Conservation (phyloP, 257 asterid genomes). For the Nicotiana otophora region DNA sequence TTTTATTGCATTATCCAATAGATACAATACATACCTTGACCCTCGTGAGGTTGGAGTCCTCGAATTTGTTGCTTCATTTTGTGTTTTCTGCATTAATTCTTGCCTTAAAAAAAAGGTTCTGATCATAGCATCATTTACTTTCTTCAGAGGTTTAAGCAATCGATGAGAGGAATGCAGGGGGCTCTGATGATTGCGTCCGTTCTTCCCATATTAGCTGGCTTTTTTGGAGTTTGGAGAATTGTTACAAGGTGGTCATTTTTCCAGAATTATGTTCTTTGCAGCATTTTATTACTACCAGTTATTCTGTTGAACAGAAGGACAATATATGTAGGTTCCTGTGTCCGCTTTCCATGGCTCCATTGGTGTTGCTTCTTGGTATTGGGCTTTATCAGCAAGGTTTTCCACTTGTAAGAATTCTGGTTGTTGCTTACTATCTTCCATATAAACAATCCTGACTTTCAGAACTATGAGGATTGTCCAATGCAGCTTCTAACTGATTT, state of each 20-base stretch:
- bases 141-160: constrained; percentile 61
- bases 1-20: constrained; percentile 50
- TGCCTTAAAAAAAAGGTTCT: background rate
- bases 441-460: background rate
- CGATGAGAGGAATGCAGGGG: constrained; percentile 88
- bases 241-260: constrained; percentile 43
- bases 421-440: background rate
- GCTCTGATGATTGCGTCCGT: constrained; percentile 75
- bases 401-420: constrained; percentile 54
- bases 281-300: background rate
- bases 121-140: background rate
- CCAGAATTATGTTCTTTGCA: background rate
- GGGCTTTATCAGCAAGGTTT: constrained; percentile 85
- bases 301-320: background rate
- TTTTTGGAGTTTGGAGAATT: constrained; percentile 88
- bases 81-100: background rate
- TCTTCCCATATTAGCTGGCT: constrained; percentile 68
- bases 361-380: constrained; percentile 73
- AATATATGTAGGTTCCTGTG: constrained; percentile 60
- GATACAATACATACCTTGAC: constrained; percentile 35
- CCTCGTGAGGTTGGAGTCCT: constrained; percentile 52
- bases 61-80: background rate
- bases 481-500: background rate
- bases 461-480: background rate
- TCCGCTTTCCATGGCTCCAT: constrained; percentile 89